phyloP scores from a whole-genome alignment of 345 rosid genomes.

The Euclidium syriacum region DNA sequence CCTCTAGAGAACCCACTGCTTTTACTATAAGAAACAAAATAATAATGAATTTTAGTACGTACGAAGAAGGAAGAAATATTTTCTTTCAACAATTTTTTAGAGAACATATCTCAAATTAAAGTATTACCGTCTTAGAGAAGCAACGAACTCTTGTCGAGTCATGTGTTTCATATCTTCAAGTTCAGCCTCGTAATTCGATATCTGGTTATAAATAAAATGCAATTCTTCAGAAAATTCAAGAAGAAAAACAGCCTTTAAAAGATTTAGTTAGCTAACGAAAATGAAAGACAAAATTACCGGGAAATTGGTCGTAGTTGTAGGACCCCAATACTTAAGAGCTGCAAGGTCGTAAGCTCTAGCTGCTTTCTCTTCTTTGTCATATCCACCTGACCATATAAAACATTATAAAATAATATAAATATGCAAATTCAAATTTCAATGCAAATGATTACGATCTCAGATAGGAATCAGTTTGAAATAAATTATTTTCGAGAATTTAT shows the following conservation, averaged over 20 bases:
- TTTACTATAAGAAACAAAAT: constrained; percentile 39
- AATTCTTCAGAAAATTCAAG: neutral
- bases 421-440: neutral
- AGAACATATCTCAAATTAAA: neutral
- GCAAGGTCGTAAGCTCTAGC: constrained; percentile 97
- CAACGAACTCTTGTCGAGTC: constrained; percentile 95
- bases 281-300: constrained; percentile 36
- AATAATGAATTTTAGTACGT: neutral
- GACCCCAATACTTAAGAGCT: constrained; percentile 98
- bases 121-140: constrained; percentile 77
- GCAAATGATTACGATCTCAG: neutral
- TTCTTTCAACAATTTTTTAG: neutral
- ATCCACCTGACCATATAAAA: constrained; percentile 57
- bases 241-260: neutral
- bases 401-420: neutral
- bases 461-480: neutral
- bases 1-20: constrained; percentile 99
- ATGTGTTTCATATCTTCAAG: constrained; percentile 85
- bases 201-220: constrained; percentile 35
- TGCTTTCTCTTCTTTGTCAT: constrained; percentile 93
- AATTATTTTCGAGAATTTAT: constrained; percentile 2
- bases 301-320: constrained; percentile 83
- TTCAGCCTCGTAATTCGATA: constrained; percentile 74
- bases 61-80: no score
- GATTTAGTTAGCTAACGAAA: neutral